These are phyloP conservation scores for Veloboletus limbatus DNA, from an alignment of 1,284 basidiomycete genomes.

Conservation along the genomic window DNA sequence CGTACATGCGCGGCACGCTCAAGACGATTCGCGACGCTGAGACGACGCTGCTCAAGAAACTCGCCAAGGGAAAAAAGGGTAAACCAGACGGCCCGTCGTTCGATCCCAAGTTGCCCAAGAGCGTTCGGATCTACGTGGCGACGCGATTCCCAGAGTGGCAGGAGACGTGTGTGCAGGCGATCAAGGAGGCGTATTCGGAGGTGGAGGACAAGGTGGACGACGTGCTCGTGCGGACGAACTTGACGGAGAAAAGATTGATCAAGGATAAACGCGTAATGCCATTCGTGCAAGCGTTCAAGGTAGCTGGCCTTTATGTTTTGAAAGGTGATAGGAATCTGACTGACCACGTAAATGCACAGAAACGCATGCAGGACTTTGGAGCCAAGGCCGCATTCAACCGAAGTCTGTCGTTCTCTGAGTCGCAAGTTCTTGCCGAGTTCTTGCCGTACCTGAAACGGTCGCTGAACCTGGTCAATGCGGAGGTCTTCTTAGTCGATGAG, in stretches of 20 bases:
- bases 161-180: constrained; percentile 72
- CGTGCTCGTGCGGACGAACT: constrained; percentile 67
- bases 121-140: constrained; percentile 87
- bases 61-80: constrained; percentile 59
- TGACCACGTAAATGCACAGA: constrained; percentile 44
- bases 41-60: constrained; percentile 71
- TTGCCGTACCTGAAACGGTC: constrained; percentile 84
- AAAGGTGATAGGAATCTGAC: neutral
- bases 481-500: constrained; percentile 33
- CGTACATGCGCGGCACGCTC: constrained; percentile 83
- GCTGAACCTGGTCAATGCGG: constrained; percentile 67
- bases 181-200: constrained; percentile 69
- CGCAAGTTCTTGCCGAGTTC: constrained; percentile 70
- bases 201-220: constrained; percentile 77
- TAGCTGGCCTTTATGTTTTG: constrained; percentile 48
- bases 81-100: constrained; percentile 48
- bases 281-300: constrained; percentile 91
- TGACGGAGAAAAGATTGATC: constrained; percentile 78
- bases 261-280: constrained; percentile 98
- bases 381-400: constrained; percentile 83
- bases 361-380: constrained; percentile 81
- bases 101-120: constrained; percentile 84
- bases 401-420: constrained; percentile 85
- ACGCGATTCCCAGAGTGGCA: constrained; percentile 95
- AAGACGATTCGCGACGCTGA: constrained; percentile 93